phyloP scores from a whole-genome alignment of 345 rosid genomes.

The Carallia brachiata region DNA sequence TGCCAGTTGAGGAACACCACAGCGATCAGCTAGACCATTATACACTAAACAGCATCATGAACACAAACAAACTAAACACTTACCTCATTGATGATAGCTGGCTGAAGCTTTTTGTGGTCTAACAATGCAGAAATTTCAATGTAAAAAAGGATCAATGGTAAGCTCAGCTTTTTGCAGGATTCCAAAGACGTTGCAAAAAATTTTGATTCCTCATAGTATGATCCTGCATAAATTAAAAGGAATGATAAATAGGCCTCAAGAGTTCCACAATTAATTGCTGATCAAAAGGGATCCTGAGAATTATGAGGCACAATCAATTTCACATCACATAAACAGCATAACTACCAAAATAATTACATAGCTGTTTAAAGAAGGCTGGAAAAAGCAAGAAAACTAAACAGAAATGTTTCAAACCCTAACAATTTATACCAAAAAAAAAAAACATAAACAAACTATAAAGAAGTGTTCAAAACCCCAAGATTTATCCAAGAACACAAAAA shows the following conservation, averaged over 20 bases:
- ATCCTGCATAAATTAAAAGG: slow-evolving; percentile 38
- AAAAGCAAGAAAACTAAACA: not conserved
- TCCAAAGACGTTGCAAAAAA: slow-evolving; percentile 62
- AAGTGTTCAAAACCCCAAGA: too few relatives aligned
- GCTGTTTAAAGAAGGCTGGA: slow-evolving; percentile 26
- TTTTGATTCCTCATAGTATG: slow-evolving; percentile 66
- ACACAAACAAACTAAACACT: not conserved
- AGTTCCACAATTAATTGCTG: not conserved
- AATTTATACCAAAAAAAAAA: not conserved
- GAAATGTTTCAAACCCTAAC: not conserved
- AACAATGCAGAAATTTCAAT: too few relatives aligned
- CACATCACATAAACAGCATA: slow-evolving; percentile 2
- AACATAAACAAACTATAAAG: not conserved
- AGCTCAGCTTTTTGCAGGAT: slow-evolving; percentile 31
- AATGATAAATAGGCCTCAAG: slow-evolving; percentile 13
- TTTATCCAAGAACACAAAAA: too few relatives aligned
- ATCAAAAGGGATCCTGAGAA: not conserved
- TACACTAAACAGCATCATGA: slow-evolving; percentile 41
- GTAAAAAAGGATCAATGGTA: too few relatives aligned
- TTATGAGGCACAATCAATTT: not conserved
- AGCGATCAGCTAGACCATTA: slow-evolving; percentile 82
- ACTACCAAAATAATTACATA: slow-evolving; percentile 11
- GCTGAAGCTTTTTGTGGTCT: too few relatives aligned
- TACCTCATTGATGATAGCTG: not conserved
- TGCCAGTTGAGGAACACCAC: slow-evolving; percentile 93